phyloP scores from a whole-genome alignment of 805 yeast species.

The Scheffersomyces coipomensis region DNA sequence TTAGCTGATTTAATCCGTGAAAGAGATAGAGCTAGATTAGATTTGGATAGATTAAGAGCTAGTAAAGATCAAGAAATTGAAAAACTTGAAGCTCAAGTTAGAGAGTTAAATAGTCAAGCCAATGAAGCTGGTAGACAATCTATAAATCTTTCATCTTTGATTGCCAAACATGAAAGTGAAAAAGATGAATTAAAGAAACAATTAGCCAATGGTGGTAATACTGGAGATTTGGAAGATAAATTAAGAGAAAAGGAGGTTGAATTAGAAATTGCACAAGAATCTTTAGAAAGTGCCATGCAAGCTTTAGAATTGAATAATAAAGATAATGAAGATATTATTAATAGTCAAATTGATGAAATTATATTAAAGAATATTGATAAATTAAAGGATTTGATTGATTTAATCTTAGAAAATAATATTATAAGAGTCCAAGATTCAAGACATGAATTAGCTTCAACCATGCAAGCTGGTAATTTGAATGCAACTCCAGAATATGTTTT shows the following conservation, averaged over 20 bases:
- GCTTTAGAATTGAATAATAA: constrained; percentile 54
- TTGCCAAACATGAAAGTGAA: constrained; percentile 64
- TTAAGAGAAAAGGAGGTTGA: constrained; percentile 74
- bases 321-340: constrained; percentile 51
- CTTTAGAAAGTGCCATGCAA: constrained; percentile 68
- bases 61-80: constrained; percentile 65
- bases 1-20: constrained; percentile 86
- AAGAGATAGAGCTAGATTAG: constrained; percentile 84
- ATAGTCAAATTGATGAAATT: constrained; percentile 58
- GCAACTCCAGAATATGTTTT: constrained; percentile 68
- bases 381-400: constrained; percentile 58
- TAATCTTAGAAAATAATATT: constrained; percentile 66
- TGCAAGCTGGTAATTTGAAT: constrained; percentile 79
- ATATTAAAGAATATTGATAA: constrained; percentile 47
- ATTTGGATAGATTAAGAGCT: constrained; percentile 68
- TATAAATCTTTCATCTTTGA: constrained; percentile 56
- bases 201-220: constrained; percentile 37
- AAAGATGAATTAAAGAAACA: constrained; percentile 50
- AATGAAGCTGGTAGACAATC: constrained; percentile 65
- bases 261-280: constrained; percentile 73
- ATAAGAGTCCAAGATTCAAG: constrained; percentile 70
- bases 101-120: constrained; percentile 57
- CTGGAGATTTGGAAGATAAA: constrained; percentile 38
- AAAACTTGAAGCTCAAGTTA: constrained; percentile 58
- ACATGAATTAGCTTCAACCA: constrained; percentile 71